Evolutionary conservation across 768 basidiomycete genomes (phyloP).

Genomic region (Leccinum arenicola): DNA sequence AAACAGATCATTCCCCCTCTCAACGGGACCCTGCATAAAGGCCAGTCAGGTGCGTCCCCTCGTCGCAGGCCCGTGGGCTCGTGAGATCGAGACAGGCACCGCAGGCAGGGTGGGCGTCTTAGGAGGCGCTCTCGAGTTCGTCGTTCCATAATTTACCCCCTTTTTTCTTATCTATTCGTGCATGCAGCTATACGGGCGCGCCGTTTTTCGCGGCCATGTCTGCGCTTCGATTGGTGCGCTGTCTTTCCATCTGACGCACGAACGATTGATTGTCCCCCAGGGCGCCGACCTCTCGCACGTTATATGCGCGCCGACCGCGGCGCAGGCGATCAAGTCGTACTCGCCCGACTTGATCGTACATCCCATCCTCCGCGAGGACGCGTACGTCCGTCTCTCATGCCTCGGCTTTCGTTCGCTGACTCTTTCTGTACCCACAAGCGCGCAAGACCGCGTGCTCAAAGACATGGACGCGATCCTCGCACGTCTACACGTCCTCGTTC

Average conservation of each 20-base stretch:
- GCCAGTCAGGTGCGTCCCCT: constrained; percentile 76
- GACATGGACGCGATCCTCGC: constrained; percentile 68
- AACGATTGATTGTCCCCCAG: constrained; percentile 34
- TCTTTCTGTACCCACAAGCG: constrained; percentile 31
- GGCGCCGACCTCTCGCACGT: constrained; percentile 96
- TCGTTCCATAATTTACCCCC: background rate
- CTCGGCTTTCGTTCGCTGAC: background rate
- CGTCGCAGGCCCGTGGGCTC: background rate
- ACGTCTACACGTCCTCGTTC: constrained; percentile 87
- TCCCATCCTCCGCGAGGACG: constrained; percentile 74
- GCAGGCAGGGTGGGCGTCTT: constrained; percentile 88
- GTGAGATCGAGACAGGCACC: constrained; percentile 1
- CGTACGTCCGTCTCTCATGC: constrained; percentile 39
- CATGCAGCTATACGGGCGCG: constrained; percentile 88
- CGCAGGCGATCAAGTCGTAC: constrained; percentile 93
- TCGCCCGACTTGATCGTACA: constrained; percentile 98
- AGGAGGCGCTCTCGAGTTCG: constrained; percentile 91
- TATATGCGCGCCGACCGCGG: constrained; percentile 92
- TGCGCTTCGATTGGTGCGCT: constrained; percentile 71
- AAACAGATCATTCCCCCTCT: constrained; percentile 88
- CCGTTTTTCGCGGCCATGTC: constrained; percentile 95
- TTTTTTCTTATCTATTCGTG: background rate
- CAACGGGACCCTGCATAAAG: constrained; percentile 87
- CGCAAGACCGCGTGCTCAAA: constrained; percentile 44
- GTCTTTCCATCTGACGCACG: background rate